Base-by-base conservation (phyloP, 2,329 filamentous ascomycete genomes). In the Trichoderma sp. region DNA sequence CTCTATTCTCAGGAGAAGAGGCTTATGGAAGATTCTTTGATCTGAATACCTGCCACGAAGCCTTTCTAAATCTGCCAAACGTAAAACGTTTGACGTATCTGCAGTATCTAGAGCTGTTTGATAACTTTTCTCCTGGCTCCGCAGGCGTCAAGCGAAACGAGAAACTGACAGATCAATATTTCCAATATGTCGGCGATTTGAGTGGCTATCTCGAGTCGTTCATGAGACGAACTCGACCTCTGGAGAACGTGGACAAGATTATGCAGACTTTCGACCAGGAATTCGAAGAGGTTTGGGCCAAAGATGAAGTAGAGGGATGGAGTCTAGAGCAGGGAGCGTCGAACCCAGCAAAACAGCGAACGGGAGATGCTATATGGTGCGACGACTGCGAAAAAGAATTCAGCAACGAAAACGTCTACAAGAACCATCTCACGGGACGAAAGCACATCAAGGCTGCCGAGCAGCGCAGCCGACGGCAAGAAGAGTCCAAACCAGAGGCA, bases 1-100 rank as follows among this genome's bases (percentile, higher is more conserved):
- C 89, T 69, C 91, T 98, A 83, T 99, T 99, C 80, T 97, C 94
- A 0, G 96, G 96, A 71, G 96, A 99, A 80, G 96, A 99, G 79
- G 91, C 91, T 0, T 97, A 91, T 75, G 96, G 96, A 54, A 91
- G 93, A 74, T 99, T 93, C 80, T 92, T 99, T 75, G 96, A 99
- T 79, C 82, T 99, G 58, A 95, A 91, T 21, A 87, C 85, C 49
- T 87, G 90, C 73, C 94, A 98, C 79, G 95, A 98, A 76, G 85
- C 91, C 16, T 99, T 94, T 77, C 85, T 97, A 70, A 99, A 99
- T 77, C 84, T 99, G 10, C 91, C 93, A 2, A 90, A 91, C 64
- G 89, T 94, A 24, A 97, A 96, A 80, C 88, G 95, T 65, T 82
- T 96, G 52, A 91, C 89, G 18, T 99, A 99, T 77, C 84, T 98